A percentile compares a stretch with the other conserved stretches of the same genome.
Conservation (phyloP, 1,284 basidiomycete genomes). For the Hymenochaete sp. region DNA sequence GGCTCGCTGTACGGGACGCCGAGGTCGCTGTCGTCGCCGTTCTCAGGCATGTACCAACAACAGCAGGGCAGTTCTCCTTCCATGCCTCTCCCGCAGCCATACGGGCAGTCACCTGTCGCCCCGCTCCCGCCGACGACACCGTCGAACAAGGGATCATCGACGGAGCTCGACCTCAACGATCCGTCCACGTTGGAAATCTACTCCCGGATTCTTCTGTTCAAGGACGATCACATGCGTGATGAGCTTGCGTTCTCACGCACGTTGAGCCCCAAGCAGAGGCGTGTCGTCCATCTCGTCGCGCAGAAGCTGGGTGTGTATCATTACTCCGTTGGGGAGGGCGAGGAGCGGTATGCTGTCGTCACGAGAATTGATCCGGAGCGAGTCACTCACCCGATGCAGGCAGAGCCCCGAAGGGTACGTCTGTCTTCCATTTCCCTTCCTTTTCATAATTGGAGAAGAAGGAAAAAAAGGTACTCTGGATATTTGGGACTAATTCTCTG, state of each 20-base stretch:
- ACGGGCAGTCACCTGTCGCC: conserved; percentile 37
- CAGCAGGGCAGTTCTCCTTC: conserved; percentile 51
- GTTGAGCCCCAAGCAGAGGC: conserved; percentile 76
- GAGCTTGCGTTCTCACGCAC: conserved; percentile 92
- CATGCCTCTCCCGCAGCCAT: conserved; percentile 50
- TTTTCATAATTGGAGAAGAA: no score
- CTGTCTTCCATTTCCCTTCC: conserved; percentile 15
- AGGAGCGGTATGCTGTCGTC: conserved; percentile 89
- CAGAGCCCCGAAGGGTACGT: conserved; percentile 15
- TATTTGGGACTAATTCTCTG: no score
- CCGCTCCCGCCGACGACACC: conserved; percentile 46
- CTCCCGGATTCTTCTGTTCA: conserved; percentile 93
- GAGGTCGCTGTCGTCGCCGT: conserved; percentile 49
- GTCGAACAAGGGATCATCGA: conserved; percentile 45
- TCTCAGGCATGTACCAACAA: conserved; percentile 45
- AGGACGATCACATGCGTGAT: conserved; percentile 96
- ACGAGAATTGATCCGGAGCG: conserved; percentile 75
- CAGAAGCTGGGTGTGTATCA: conserved; percentile 94
- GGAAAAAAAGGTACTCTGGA: no score
- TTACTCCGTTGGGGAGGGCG: conserved; percentile 88
- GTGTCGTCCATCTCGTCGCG: conserved; percentile 92
- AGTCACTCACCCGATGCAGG: conserved; percentile 35
- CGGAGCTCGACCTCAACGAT: conserved; percentile 91
- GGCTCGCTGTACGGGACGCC: conserved; percentile 49
- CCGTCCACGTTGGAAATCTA: conserved; percentile 94